These are phyloP conservation scores for Kondoa subrosea DNA, from an alignment of 768 basidiomycete genomes.

Conservation along the genomic window DNA sequence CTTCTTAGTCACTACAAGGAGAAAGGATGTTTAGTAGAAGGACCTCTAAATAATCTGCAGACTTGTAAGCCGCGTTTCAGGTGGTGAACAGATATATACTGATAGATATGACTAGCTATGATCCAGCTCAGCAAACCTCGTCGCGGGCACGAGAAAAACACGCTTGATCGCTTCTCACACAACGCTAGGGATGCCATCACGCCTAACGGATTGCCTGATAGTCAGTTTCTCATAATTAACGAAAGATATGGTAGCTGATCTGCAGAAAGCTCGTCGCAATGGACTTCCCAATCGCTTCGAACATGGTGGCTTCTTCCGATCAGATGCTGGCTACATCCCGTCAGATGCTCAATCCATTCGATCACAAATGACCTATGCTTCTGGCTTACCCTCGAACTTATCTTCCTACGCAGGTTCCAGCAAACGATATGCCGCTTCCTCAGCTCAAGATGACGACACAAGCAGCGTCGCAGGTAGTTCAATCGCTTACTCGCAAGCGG, in stretches of 20 bases:
- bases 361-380: conserved; percentile 90
- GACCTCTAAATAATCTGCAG: conserved; percentile 87
- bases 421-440: conserved; percentile 38
- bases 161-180: conserved; percentile 82
- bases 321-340: conserved; percentile 86
- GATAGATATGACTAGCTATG: conserved; percentile 41
- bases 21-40: conserved; percentile 80
- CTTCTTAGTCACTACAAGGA: conserved; percentile 98
- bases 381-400: conserved; percentile 54
- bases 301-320: conserved; percentile 71
- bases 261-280: conserved; percentile 54
- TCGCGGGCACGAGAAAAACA: conserved; percentile 71
- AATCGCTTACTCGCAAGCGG: conserved; percentile 67
- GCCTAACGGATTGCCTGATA: conserved; percentile 13
- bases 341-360: conserved; percentile 89
- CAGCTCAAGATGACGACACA: conserved; percentile 33
- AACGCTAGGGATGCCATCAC: conserved; percentile 60
- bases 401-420: conserved; percentile 28
- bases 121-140: conserved; percentile 98
- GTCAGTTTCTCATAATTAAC: conserved; percentile 12
- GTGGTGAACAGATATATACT: background rate
- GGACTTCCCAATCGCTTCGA: conserved; percentile 92
- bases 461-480: conserved; percentile 36
- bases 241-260: conserved; percentile 14
- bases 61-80: conserved; percentile 38